phyloP scores from a whole-genome alignment of 2,329 filamentous ascomycete species.

The Bertia moriformis region DNA sequence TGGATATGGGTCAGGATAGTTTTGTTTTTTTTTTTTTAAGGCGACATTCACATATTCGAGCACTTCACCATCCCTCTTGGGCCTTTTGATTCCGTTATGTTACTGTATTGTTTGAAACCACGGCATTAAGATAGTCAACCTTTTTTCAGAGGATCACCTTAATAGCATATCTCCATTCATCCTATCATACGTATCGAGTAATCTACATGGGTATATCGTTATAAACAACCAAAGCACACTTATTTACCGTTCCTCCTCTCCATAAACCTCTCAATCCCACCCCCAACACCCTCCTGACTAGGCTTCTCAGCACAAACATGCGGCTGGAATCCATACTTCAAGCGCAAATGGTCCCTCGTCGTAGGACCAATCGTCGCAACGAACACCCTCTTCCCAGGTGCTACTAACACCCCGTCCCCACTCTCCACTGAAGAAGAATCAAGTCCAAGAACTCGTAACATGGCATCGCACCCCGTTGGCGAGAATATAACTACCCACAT shows the following conservation, averaged over 20 bases:
- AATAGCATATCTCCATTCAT: too few species aligned
- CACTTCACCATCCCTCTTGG: too few species aligned
- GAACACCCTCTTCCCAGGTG: conserved; percentile 32
- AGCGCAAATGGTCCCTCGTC: conserved; percentile 59
- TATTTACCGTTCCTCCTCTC: neutral
- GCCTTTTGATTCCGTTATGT: too few species aligned
- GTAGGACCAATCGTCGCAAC: conserved; percentile 89
- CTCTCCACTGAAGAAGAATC: neutral
- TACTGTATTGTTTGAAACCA: too few species aligned
- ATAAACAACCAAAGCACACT: too few species aligned
- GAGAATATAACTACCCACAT: conserved; percentile 70
- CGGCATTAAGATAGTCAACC: too few species aligned
- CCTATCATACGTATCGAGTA: too few species aligned
- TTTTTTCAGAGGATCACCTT: too few species aligned
- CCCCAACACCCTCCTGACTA: conserved; percentile 63
- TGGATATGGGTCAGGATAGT: too few species aligned
- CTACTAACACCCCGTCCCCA: conserved; percentile 21
- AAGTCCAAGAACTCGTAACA: conserved; percentile 37
- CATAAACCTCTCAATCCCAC: conserved; percentile 43
- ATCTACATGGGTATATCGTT: too few species aligned
- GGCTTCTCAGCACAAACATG: conserved; percentile 73
- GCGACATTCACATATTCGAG: too few species aligned
- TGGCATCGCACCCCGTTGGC: conserved; percentile 46
- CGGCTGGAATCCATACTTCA: conserved; percentile 51
- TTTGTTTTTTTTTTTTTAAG: too few species aligned